Evolutionary conservation across 164 flowering plant genomes (phyloP).

Genomic region (Paratinospora sagittata): DNA sequence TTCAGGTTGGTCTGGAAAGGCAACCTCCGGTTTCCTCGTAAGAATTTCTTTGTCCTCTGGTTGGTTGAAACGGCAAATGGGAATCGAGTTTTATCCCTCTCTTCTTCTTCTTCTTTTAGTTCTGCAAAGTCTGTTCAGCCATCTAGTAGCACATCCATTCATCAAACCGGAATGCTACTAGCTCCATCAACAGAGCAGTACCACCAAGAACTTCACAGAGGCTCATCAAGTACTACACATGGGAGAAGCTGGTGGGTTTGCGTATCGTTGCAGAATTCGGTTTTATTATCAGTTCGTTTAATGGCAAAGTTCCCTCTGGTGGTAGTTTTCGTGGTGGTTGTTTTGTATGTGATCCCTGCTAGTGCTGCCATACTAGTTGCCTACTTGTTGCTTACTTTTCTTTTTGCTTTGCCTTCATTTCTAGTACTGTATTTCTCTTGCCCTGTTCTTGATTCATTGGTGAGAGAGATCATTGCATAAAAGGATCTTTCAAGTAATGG

Average conservation of each 20-base stretch:
- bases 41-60: constrained; percentile 68
- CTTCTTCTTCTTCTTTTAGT: constrained; percentile 10
- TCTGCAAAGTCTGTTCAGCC: constrained; percentile 19
- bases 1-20: constrained; percentile 53
- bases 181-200: constrained; percentile 2
- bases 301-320: constrained; percentile 57
- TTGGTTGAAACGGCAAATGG: constrained; percentile 70
- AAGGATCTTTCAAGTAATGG: neutral
- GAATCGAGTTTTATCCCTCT: constrained; percentile 25
- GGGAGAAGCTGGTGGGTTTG: constrained; percentile 26
- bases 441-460: constrained; percentile 55
- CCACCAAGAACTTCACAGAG: constrained; percentile 3
- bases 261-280: constrained; percentile 30
- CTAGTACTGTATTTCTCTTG: constrained; percentile 63
- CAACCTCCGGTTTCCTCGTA: constrained; percentile 51
- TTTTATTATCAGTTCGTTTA: constrained; percentile 37
- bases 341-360: constrained; percentile 48
- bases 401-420: constrained; percentile 65
- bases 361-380: constrained; percentile 46
- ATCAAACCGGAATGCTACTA: neutral
- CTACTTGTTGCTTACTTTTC: constrained; percentile 46
- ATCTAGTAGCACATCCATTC: neutral
- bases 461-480: constrained; percentile 41
- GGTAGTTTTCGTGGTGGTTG: constrained; percentile 40
- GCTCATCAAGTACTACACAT: constrained; percentile 3